phyloP scores from a whole-genome alignment of 2,329 filamentous ascomycete species.

The Trichophyton benhamiae region DNA sequence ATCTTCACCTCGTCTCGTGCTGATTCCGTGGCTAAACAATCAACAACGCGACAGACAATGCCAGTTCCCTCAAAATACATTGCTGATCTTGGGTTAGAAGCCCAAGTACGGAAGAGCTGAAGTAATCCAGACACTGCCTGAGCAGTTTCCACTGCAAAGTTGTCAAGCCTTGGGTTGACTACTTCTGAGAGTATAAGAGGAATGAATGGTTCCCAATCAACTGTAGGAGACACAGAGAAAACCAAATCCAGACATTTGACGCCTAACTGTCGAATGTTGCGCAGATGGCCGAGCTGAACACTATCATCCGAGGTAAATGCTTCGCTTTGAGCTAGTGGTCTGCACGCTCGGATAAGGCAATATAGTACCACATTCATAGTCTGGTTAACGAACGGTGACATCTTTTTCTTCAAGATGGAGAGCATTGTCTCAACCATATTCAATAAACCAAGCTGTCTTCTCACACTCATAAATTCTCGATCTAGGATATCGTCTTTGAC shows the following conservation, averaged over 20 bases:
- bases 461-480: constrained; percentile 48
- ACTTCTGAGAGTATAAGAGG: constrained; percentile 60
- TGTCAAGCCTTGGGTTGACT: constrained; percentile 62
- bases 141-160: constrained; percentile 71
- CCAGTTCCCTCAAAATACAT: constrained; percentile 53
- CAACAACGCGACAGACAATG: constrained; percentile 58
- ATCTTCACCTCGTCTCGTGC: constrained; percentile 78
- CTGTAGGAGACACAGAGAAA: constrained; percentile 58
- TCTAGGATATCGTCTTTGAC: neutral
- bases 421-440: constrained; percentile 86
- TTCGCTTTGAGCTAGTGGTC: constrained; percentile 28
- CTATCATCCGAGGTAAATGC: constrained; percentile 5
- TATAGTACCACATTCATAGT: constrained; percentile 70
- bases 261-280: constrained; percentile 45
- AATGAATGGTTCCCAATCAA: constrained; percentile 62
- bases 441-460: constrained; percentile 80
- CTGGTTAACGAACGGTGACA: constrained; percentile 53
- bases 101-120: constrained; percentile 71
- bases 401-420: constrained; percentile 64
- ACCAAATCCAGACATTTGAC: constrained; percentile 71
- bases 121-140: constrained; percentile 79
- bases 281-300: constrained; percentile 26
- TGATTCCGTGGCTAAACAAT: constrained; percentile 58
- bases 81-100: constrained; percentile 52
- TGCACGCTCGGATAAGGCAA: constrained; percentile 61